phyloP scores from a whole-genome alignment of 2,329 filamentous ascomycete species.

The Colletotrichum costaricense region DNA sequence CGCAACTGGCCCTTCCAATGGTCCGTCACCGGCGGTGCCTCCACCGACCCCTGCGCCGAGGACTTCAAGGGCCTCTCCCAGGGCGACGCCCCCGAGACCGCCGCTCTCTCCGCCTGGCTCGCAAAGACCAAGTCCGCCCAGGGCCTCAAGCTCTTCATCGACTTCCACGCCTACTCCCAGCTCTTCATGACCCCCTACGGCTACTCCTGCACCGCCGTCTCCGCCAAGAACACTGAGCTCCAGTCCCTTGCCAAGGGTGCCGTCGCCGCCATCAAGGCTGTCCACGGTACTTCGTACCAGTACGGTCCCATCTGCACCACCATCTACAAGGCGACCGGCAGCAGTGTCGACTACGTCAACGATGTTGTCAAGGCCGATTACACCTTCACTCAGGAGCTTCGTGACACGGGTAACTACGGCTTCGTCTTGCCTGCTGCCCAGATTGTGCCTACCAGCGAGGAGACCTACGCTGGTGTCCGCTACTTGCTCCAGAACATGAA shows the following conservation, averaged over 20 bases:
- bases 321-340: constrained; percentile 67
- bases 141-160: constrained; percentile 66
- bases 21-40: constrained; percentile 54
- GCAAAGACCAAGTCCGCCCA: constrained; percentile 42
- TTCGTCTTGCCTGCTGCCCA: constrained; percentile 56
- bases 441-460: constrained; percentile 56
- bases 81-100: constrained; percentile 57
- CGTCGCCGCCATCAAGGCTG: constrained; percentile 60
- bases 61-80: constrained; percentile 51
- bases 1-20: constrained; percentile 64
- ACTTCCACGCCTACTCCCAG: constrained; percentile 68
- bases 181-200: constrained; percentile 66
- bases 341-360: constrained; percentile 57
- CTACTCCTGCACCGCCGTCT: constrained; percentile 63
- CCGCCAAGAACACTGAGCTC: constrained; percentile 60
- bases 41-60: constrained; percentile 56
- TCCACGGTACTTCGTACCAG: constrained; percentile 52
- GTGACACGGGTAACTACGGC: constrained; percentile 49
- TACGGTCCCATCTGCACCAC: constrained; percentile 68
- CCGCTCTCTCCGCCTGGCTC: constrained; percentile 49
- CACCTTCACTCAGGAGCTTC: constrained; percentile 53
- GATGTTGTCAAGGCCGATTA: constrained; percentile 56
- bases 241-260: constrained; percentile 59
- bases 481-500: constrained; percentile 65
- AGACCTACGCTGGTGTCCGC: constrained; percentile 62